Base-by-base conservation (phyloP, 2,329 filamentous ascomycete species). In the Coniochaeta ligniaria region DNA sequence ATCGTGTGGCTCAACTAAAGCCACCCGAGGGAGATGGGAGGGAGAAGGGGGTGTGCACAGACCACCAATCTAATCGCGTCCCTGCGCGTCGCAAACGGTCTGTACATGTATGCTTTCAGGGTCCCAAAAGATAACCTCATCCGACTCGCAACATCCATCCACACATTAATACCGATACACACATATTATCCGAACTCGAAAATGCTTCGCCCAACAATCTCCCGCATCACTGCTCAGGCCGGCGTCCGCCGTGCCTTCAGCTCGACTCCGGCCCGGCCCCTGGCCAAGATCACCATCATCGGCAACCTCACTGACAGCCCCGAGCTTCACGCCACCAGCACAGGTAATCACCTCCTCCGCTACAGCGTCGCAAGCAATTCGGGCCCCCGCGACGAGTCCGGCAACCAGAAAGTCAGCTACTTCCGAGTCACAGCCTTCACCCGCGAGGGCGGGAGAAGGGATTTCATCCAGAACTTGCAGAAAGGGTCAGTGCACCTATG, bases 261-360 rank as follows among this genome's bases (percentile, higher is more conserved):
- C 78, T 86, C 87, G 68, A 87, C 89, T 52, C 78, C 86, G 45
- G 75, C 83, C 57, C 82, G 84, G 64, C 76, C 82, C 64, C 71
- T 95, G 66, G 91, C 95, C 67, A 89, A 88, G 75, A 89, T 99
- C 80, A 89, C 87, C 70, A 80, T 99, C 74, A 83, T 97, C 67
- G 95, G 95, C 71, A 89, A 92, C 74, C 86, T 99, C 58, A 92
- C 84, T 63, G 84, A 86, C 68, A 83, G 85, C 59, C 94, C 95
- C 61, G 93, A 97, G 80, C 70, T 92, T 66, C 80, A 83, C 41
- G 74, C 85, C 62, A 91, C 90, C 56, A 83, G 84, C 69, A 87
- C 79, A 59, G 92, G 92, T 61, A 82, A 82, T 64, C 90, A 96
- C 65, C 70, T 96, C 61, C 72, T 98, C 70, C 85, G 83, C 68